Evolutionary conservation across 1,284 basidiomycete genomes (phyloP).

Genomic region (Pterula multifida): DNA sequence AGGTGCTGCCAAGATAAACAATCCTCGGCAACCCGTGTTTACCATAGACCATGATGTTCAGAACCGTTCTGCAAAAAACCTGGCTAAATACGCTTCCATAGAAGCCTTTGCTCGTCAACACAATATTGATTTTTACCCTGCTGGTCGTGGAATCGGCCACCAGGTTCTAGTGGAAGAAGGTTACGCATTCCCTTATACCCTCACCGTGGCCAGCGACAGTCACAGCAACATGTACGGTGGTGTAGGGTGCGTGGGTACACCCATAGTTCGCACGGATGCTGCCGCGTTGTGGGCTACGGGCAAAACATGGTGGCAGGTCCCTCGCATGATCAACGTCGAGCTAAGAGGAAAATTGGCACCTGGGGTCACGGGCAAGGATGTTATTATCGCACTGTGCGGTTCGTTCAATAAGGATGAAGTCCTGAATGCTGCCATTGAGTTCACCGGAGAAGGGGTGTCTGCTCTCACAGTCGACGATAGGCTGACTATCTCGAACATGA

Average conservation of each 20-base stretch:
- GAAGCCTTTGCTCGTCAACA: slow-evolving; percentile 86
- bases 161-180: slow-evolving; percentile 94
- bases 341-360: slow-evolving; percentile 72
- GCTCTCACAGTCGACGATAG: slow-evolving; percentile 84
- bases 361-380: slow-evolving; percentile 96
- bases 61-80: slow-evolving; percentile 90
- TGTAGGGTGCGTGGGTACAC: slow-evolving; percentile 93
- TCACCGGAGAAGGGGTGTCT: slow-evolving; percentile 85
- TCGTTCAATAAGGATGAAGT: slow-evolving; percentile 97
- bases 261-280: slow-evolving; percentile 88
- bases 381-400: slow-evolving; percentile 95
- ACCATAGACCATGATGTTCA: slow-evolving; percentile 98
- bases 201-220: slow-evolving; percentile 92
- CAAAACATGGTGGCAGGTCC: slow-evolving; percentile 99
- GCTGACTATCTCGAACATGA: slow-evolving; percentile 96
- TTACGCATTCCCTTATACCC: slow-evolving; percentile 87
- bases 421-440: slow-evolving; percentile 96
- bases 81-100: slow-evolving; percentile 88
- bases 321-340: slow-evolving; percentile 92
- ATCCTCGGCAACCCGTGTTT: slow-evolving; percentile 85
- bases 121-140: slow-evolving; percentile 91
- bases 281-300: slow-evolving; percentile 98
- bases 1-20: slow-evolving; percentile 78
- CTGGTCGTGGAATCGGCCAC: slow-evolving; percentile 96
- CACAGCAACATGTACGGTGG: slow-evolving; percentile 99